Percentiles rank a stretch among this genome's conserved stretches.
phyloP scores from a whole-genome alignment of 352 stramenopile genomes.

The Globisporangium megalacanthum region DNA sequence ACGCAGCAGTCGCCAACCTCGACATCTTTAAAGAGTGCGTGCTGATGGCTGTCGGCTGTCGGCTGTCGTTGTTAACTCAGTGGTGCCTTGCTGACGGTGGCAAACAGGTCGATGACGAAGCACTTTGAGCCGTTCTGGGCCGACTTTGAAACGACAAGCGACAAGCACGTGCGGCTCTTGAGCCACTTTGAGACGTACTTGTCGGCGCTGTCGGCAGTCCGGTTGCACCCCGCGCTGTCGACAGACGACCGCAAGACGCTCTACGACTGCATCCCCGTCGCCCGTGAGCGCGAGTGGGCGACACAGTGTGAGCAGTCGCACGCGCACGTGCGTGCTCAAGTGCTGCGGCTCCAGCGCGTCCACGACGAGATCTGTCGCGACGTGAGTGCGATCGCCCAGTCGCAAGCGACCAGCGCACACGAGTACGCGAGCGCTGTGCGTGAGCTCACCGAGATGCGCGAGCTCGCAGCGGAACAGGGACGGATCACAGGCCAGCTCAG shows the following conservation, averaged over 20 bases:
- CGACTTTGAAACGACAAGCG: slow-evolving; percentile 56
- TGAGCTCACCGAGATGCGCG: slow-evolving; percentile 48
- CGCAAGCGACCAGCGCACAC: slow-evolving; percentile 32
- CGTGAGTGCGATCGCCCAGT: slow-evolving; percentile 41
- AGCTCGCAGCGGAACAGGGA: slow-evolving; percentile 33
- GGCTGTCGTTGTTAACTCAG: background rate
- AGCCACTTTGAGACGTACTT: slow-evolving; percentile 71
- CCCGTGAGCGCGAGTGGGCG: slow-evolving; percentile 77
- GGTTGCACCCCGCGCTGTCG: slow-evolving; percentile 57
- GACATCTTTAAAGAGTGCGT: slow-evolving; percentile 61
- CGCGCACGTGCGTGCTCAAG: slow-evolving; percentile 50
- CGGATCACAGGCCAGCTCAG: slow-evolving; percentile 62
- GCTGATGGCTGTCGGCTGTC: background rate
- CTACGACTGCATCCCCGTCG: slow-evolving; percentile 74
- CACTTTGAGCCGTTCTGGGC: slow-evolving; percentile 79
- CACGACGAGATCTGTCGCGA: slow-evolving; percentile 69
- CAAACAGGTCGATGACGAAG: slow-evolving; percentile 60
- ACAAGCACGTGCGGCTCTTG: slow-evolving; percentile 55
- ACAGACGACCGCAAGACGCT: slow-evolving; percentile 62
- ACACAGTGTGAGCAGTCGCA: slow-evolving; percentile 77
- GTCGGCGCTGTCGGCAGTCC: slow-evolving; percentile 40
- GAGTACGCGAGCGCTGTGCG: slow-evolving; percentile 39
- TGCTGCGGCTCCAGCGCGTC: slow-evolving; percentile 53
- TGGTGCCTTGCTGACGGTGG: background rate
- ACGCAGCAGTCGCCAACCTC: slow-evolving; percentile 70